Evolutionary conservation across 306 rosid species (phyloP).

Genomic region (Myrica gale): DNA sequence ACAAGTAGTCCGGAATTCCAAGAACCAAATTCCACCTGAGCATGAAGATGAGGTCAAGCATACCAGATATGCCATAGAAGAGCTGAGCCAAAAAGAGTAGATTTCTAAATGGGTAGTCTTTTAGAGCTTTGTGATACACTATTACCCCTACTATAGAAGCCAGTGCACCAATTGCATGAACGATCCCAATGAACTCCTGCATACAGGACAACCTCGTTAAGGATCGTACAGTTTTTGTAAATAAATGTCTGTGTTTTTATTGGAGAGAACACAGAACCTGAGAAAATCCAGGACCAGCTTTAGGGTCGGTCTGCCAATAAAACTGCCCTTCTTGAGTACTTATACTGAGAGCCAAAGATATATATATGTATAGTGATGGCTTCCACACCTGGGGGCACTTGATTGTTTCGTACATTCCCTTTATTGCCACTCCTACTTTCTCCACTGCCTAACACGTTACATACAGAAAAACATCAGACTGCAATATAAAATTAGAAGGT

Average conservation of each 20-base stretch:
- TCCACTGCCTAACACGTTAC: constrained; percentile 30
- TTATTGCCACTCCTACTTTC: constrained; percentile 41
- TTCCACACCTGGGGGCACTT: constrained; percentile 73
- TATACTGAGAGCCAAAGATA: constrained; percentile 54
- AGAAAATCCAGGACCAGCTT: constrained; percentile 79
- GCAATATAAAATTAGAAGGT: too few relatives aligned
- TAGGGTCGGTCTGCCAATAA: constrained; percentile 78
- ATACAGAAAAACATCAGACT: too few relatives aligned
- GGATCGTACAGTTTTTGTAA: background rate
- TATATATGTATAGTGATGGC: constrained; percentile 69
- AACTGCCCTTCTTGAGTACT: constrained; percentile 76
- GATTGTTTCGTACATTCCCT: constrained; percentile 52
- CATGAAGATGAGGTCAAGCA: constrained; percentile 57
- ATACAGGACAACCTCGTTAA: background rate
- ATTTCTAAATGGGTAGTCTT: constrained; percentile 53
- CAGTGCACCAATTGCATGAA: constrained; percentile 71
- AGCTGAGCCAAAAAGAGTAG: constrained; percentile 62
- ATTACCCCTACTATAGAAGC: constrained; percentile 68
- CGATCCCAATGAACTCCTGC: constrained; percentile 75
- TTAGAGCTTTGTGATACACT: constrained; percentile 71
- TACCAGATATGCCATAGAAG: constrained; percentile 52
- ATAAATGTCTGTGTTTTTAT: background rate
- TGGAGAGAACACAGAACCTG: too few relatives aligned
- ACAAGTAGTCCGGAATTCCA: constrained; percentile 61
- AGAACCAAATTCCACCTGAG: constrained; percentile 61